These are phyloP conservation scores for Agrocybe pediades DNA, from an alignment of 768 basidiomycete species.

Conservation along the genomic window DNA sequence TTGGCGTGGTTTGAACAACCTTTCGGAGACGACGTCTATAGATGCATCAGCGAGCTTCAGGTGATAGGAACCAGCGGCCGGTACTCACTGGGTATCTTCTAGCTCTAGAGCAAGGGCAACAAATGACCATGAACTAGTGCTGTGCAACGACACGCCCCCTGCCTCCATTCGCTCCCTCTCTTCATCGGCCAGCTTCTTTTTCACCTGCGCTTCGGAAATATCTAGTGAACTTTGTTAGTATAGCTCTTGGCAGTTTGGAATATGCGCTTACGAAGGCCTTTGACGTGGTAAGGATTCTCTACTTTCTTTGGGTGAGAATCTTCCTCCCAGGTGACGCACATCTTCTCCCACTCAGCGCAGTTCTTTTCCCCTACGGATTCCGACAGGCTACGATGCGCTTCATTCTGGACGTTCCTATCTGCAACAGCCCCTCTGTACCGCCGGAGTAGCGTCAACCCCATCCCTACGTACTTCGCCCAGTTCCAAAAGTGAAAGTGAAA, in stretches of 20 bases:
- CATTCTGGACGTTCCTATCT: conserved; percentile 11
- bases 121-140: conserved; percentile 3
- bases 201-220: conserved; percentile 4
- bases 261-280: neutral
- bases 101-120: conserved; percentile 9
- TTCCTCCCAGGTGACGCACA: conserved; percentile 9
- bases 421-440: conserved; percentile 10
- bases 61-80: neutral
- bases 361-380: neutral
- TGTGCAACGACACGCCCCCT: neutral
- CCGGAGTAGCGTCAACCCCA: conserved; percentile 5
- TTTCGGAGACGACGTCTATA: conserved; percentile 1
- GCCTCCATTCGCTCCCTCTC: neutral
- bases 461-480: conserved; percentile 22
- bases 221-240: neutral
- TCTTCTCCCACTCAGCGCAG: conserved; percentile 4
- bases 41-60: neutral
- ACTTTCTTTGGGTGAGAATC: conserved; percentile 6
- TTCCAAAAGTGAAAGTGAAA: conserved; percentile 33
- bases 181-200: conserved; percentile 5
- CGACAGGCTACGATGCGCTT: conserved; percentile 10
- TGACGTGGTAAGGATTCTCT: conserved; percentile 10
- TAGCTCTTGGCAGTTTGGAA: neutral
- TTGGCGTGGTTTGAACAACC: neutral
- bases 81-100: conserved; percentile 12